Percentiles rank a stretch among this genome's conserved stretches.
Evolutionary conservation across 768 basidiomycete genomes (phyloP).

Genomic region (Suillus clintonianus): DNA sequence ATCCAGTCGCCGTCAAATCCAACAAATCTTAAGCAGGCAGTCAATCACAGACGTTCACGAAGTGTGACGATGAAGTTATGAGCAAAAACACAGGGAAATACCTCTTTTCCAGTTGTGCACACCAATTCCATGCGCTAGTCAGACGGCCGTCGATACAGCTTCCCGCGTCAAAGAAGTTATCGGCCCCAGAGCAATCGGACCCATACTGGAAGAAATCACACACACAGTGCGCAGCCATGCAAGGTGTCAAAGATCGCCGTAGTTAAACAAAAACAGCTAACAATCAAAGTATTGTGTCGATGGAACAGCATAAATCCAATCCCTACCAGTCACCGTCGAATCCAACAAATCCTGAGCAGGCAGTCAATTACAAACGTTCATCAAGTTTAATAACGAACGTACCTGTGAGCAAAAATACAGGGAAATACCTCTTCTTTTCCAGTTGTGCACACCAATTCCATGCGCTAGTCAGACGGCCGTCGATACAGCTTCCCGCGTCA

Average conservation of each 20-base stretch:
- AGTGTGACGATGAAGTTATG: slow-evolving; percentile 28
- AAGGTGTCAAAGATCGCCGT: not conserved
- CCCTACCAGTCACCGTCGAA: slow-evolving; percentile 84
- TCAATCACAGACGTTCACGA: not conserved
- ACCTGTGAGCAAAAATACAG: slow-evolving; percentile 77
- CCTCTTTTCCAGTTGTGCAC: slow-evolving; percentile 77
- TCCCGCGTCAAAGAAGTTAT: slow-evolving; percentile 88
- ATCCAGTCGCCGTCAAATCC: slow-evolving; percentile 79
- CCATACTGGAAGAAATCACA: slow-evolving; percentile 86
- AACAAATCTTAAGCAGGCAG: slow-evolving; percentile 58
- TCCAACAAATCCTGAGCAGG: slow-evolving; percentile 66
- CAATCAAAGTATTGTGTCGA: not conserved
- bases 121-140: slow-evolving; percentile 95
- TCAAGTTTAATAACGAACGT: slow-evolving; percentile 22
- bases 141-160: slow-evolving; percentile 82
- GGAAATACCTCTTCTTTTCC: slow-evolving; percentile 87
- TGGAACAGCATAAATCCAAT: not conserved
- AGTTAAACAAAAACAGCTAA: not conserved
- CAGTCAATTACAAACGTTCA: slow-evolving; percentile 2
- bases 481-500: slow-evolving; percentile 84
- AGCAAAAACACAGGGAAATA: slow-evolving; percentile 81
- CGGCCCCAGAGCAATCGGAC: slow-evolving; percentile 89
- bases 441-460: slow-evolving; percentile 90
- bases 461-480: slow-evolving; percentile 83
- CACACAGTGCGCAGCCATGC: slow-evolving; percentile 27